A percentile compares a stretch with the other conserved stretches of the same genome.
Evolutionary conservation across 179 eudicot genomes (phyloP).

Genomic region (Camellia oleifera): DNA sequence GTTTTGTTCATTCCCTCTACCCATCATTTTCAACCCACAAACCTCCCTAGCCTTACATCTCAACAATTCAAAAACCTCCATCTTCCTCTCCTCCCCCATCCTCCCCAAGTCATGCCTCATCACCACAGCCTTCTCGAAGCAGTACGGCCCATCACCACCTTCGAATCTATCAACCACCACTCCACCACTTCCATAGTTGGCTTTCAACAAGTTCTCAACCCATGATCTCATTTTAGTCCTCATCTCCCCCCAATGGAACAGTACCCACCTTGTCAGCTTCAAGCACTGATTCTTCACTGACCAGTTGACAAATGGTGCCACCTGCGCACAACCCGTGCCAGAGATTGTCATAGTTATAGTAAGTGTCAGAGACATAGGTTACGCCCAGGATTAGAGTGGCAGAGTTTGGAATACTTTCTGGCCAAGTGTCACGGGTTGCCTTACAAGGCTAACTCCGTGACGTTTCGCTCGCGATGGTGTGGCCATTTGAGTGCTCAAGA

Average conservation of each 20-base stretch:
- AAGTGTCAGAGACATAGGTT: constrained; percentile 31
- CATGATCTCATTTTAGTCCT: constrained; percentile 31
- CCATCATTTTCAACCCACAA: constrained; percentile 27
- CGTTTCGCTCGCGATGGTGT: too few relatives aligned
- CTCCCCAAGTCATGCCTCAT: constrained; percentile 40
- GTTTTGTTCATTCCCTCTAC: constrained; percentile 16
- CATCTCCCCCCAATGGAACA: constrained; percentile 46
- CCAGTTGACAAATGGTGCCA: constrained; percentile 42
- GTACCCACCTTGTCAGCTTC: constrained; percentile 38
- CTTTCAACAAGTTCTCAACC: constrained; percentile 26
- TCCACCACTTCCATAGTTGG: constrained; percentile 25
- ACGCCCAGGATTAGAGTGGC: constrained; percentile 35
- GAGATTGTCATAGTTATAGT: constrained; percentile 34
- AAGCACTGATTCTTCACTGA: constrained; percentile 28
- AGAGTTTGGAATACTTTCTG: constrained; percentile 29
- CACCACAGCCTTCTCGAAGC: constrained; percentile 43
- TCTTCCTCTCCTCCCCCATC: constrained; percentile 26
- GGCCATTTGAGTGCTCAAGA: too few relatives aligned
- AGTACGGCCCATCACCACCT: constrained; percentile 21
- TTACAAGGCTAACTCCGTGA: too few relatives aligned
- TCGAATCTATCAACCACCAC: constrained; percentile 24
- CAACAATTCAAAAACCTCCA: constrained; percentile 30
- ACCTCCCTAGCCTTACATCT: constrained; percentile 40
- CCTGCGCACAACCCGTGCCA: constrained; percentile 41
- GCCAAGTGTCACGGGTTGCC: constrained; percentile 14